Evolutionary conservation across 2,329 filamentous ascomycete genomes (phyloP), one percentile per base, ranked within the genome.

Genomic region (Karstenula rhodostoma): DNA sequence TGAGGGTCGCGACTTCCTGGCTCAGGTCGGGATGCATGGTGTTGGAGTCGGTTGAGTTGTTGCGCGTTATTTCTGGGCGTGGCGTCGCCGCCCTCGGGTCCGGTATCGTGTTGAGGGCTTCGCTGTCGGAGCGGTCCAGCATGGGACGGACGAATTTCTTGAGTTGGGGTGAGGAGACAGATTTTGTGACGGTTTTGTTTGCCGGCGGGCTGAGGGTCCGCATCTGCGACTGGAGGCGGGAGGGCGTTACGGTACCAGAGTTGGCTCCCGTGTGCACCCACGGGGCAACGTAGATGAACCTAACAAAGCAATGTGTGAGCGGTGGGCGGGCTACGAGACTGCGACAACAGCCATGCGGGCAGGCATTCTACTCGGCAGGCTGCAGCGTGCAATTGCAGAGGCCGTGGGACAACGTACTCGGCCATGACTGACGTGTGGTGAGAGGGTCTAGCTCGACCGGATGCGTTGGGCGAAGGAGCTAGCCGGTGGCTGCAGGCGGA

Each of bases 1-100:
- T 98, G 33, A 99, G 83, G 7, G 92, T 89, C 8, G 94, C 92
- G 29, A 99, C 92, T 79, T 98, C 95, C 66, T 84, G 84, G 74
- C 85, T 89, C 46, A 90, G 74, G 68, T 90, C 87, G 22, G 86
- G 86, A 67, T 88, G 85, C 71, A 55, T 75, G 80, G 63, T 77
- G n/a, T n/a, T n/a, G 73, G 72, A 85, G 73, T 64, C 82, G 81
- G 64, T 78, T 76, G 73, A 85, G 80, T 66, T 78, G 74, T 71
- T 73, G 70, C 71, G 70, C 53, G 73, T 74, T 32, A 69, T 75
- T 19, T 65, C 62, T 22, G 66, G 68, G 51, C 62, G 70, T 0
- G 77, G 77, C 35, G 79, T 81, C 22, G 80, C 75, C 4, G 80
- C 78, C 51, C 82, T 76, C 7, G 82, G 82, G 63, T 84, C 82